Base-by-base conservation (phyloP, 805 yeast species). In the Jamesozyma spencerorum region DNA sequence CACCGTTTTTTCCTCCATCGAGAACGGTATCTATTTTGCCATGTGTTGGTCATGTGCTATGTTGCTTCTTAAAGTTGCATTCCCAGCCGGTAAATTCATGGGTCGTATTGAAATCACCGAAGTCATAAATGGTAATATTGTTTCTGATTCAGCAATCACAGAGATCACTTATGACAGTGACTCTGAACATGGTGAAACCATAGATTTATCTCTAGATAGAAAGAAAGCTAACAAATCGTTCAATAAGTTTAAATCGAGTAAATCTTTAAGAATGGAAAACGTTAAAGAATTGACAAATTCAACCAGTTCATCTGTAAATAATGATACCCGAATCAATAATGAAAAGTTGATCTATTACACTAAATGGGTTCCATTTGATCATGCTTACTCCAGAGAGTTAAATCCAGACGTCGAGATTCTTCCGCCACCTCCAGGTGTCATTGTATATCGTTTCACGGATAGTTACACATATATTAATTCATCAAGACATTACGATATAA, bases 401-500 rank as follows among this genome's bases (percentile, higher is more conserved):
- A 85, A 88, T 58, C 64, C 72, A 4, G 72, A 70, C 13, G 60
- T 87, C 14, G 56, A 67, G 1, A 74, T 88, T 5, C 59, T 59
- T 13, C 83, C 87, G 2, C 95, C 97, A 13, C 96, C 96, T 22
- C 85, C 90, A 1, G 96, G 97, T 27, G 87, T 88, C 14, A 52
- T 87, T 43, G 94, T 88, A 2, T 88, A 80, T 67, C 75, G 92
- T 52, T 82, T 92, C 31, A 66, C 79, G 15, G 96, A 88, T 54
- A 68, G 87, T 13, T 82, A 84, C 63, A 75, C 85, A 1, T 88
- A 86, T 64, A 78, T 94, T 31, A 88, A 88, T 57, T 72, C 82
- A 35, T 77, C 95, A 0, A 65, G 73, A 46, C 94, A 83, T 58
- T 69, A 75, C 34, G 95, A 87, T 51, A 57, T 62, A 19, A 70